Evolutionary conservation across 2,329 filamentous ascomycete species (phyloP).

Genomic region (Aspergillus neoniger): DNA sequence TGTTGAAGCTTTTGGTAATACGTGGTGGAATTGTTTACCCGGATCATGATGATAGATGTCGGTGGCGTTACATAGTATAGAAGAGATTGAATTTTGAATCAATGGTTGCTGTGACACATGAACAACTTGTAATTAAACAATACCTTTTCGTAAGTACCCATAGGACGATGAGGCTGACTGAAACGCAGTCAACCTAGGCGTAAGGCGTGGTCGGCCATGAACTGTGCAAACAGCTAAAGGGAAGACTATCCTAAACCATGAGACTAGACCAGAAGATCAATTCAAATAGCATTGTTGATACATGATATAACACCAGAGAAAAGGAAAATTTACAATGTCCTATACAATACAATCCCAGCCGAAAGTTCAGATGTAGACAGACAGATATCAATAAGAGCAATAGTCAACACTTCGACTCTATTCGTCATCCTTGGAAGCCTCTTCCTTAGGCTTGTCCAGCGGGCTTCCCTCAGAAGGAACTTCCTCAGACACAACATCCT

Average conservation of each 20-base stretch:
- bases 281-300: slow-evolving; percentile 22
- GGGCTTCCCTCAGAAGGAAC: neutral
- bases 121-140: neutral
- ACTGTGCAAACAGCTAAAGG: neutral
- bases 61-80: neutral
- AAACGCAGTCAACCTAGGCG: neutral
- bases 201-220: neutral
- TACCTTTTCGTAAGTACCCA: neutral
- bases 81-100: neutral
- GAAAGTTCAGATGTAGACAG: slow-evolving; percentile 16
- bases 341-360: slow-evolving; percentile 38
- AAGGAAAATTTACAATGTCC: slow-evolving; percentile 30
- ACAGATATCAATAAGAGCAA: slow-evolving; percentile 13
- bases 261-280: neutral
- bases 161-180: neutral
- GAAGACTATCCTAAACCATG: neutral
- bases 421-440: neutral
- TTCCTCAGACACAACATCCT: neutral
- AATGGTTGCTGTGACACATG: neutral
- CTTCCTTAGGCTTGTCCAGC: neutral
- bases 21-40: too few relatives aligned
- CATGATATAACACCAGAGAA: slow-evolving; percentile 21
- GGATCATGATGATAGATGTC: neutral
- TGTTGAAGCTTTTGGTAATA: neutral
- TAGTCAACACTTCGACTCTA: neutral